phyloP scores from a whole-genome alignment of 768 basidiomycete genomes.

The Auriculariales sp. region DNA sequence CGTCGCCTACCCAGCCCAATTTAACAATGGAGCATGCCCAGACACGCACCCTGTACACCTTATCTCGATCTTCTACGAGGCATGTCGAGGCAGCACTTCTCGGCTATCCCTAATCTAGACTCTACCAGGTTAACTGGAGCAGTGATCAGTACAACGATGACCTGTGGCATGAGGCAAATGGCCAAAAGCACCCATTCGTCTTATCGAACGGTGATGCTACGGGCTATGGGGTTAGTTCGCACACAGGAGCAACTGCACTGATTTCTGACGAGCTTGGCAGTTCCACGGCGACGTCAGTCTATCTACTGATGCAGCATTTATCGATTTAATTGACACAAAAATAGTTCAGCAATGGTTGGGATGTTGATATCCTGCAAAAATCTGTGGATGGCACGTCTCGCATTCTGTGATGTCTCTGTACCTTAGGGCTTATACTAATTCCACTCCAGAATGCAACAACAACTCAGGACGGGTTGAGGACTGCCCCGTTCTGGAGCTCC shows the following conservation, averaged over 20 bases:
- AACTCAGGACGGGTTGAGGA: slow-evolving; percentile 1
- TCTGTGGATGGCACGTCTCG: slow-evolving; percentile 11
- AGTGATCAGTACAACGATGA: too few relatives aligned
- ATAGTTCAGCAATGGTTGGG: slow-evolving; percentile 10
- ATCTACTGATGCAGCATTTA: background rate
- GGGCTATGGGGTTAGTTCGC: background rate
- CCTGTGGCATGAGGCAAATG: background rate
- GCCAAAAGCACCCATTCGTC: background rate
- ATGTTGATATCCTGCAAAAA: slow-evolving; percentile 7
- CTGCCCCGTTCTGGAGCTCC: slow-evolving; percentile 9
- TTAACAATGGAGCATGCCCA: slow-evolving; percentile 10
- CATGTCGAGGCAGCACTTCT: slow-evolving; percentile 4
- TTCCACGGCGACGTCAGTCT: background rate
- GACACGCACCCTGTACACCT: slow-evolving; percentile 9
- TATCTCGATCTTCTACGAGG: slow-evolving; percentile 11
- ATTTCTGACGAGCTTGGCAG: background rate
- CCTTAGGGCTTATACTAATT: background rate
- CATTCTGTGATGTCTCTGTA: slow-evolving; percentile 4
- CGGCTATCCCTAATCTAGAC: background rate
- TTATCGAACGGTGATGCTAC: background rate
- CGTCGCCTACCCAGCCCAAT: slow-evolving; percentile 18
- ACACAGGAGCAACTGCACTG: background rate
- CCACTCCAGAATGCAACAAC: background rate
- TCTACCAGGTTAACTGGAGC: slow-evolving; percentile 2
- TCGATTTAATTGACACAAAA: background rate